Percentiles rank a stretch among this genome's conserved stretches.
These are phyloP conservation scores for Raffaelea ambrosiae DNA, from an alignment of 2,329 filamentous ascomycete genomes.

Conservation along the genomic window DNA sequence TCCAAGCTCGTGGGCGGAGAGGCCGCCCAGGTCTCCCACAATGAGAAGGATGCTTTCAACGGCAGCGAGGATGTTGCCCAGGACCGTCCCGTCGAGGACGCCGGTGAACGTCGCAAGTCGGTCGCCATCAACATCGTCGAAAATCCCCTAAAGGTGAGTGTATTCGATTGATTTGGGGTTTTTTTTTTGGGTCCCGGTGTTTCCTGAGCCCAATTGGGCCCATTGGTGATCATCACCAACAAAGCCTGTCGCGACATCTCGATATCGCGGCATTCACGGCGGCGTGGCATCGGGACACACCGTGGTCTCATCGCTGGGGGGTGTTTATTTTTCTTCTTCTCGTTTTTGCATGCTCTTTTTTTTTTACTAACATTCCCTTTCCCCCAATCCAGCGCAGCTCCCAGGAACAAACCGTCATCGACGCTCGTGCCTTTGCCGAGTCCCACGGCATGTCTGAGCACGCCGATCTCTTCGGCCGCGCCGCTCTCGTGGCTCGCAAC, in stretches of 20 bases:
- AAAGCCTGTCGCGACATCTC: no score
- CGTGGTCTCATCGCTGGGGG: no score
- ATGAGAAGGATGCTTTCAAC: no score
- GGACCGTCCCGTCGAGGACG: neutral
- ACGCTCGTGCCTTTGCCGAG: constrained; percentile 1
- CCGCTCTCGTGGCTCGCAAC: constrained; percentile 65
- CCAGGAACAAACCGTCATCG: neutral
- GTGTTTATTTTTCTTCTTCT: no score
- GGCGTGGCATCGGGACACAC: no score
- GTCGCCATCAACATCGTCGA: neutral
- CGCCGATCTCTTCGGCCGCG: constrained; percentile 51
- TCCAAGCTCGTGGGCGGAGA: neutral
- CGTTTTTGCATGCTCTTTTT: no score
- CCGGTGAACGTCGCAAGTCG: neutral
- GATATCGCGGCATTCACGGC: no score
- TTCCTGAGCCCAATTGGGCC: no score
- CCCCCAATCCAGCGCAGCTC: neutral
- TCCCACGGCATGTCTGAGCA: constrained; percentile 48
- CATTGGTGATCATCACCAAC: no score
- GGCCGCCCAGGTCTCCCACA: neutral
- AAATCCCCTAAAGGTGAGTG: neutral
- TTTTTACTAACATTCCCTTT: neutral
- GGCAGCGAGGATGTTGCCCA: no score
- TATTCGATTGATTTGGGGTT: no score
- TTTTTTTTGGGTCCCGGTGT: no score